Evolutionary conservation across 192 early-diverging fungal genomes (phyloP).

Genomic region (Diversispora epigaea): DNA sequence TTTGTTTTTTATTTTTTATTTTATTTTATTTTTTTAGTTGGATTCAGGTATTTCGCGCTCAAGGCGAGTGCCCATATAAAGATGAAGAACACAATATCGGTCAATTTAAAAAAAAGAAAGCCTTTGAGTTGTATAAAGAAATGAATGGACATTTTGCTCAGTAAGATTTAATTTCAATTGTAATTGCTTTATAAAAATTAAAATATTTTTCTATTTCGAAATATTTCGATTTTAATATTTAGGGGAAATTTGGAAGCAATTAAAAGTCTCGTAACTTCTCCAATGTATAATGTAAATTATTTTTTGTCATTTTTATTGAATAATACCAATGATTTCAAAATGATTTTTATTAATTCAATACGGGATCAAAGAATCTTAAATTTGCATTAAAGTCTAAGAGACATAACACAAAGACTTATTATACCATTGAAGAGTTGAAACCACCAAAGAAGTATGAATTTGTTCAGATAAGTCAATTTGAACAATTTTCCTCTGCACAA

Average conservation of each 20-base stretch:
- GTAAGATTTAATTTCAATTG: not conserved
- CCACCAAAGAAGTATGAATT: conserved; percentile 60
- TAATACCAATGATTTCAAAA: too few relatives aligned
- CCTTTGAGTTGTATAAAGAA: not conserved
- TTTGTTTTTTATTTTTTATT: too few relatives aligned
- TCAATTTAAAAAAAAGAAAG: not conserved
- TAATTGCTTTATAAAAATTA: not conserved
- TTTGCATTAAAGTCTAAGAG: not conserved
- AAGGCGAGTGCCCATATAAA: too few relatives aligned
- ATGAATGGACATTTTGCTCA: conserved; percentile 7
- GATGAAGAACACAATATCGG: too few relatives aligned
- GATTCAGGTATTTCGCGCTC: too few relatives aligned
- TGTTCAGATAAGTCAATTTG: conserved; percentile 39
- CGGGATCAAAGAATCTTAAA: not conserved
- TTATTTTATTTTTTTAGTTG: too few relatives aligned
- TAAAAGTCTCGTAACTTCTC: not conserved
- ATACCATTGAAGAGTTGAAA: conserved; percentile 53
- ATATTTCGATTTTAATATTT: not conserved
- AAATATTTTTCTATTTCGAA: not conserved
- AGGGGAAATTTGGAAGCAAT: not conserved
- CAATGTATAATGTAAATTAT: not conserved
- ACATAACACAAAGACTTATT: conserved; percentile 53
- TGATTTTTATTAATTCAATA: too few relatives aligned
- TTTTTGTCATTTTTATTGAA: not conserved
- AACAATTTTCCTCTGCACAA: conserved; percentile 48